Percentiles rank a stretch among this genome's conserved stretches.
These are phyloP conservation scores for Talaromyces sp. DNA, from an alignment of 2,329 filamentous ascomycete species.

Conservation along the genomic window DNA sequence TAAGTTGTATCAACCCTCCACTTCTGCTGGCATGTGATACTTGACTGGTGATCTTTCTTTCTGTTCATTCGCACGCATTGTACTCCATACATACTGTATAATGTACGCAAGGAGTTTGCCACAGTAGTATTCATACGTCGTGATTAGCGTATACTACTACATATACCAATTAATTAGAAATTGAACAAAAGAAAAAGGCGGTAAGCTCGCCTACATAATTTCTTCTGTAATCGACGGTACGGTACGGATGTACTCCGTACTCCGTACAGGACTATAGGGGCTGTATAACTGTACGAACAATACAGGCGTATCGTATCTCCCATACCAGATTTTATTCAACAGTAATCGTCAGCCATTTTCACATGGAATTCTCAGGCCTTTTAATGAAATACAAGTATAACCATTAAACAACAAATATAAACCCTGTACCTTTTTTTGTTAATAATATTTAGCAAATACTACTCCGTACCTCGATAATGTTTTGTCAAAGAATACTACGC, in stretches of 20 bases:
- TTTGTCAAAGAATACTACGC: not conserved
- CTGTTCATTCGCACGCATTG: not conserved
- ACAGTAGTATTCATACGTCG: not conserved
- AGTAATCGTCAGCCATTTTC: not conserved
- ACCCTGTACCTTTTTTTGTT: not conserved
- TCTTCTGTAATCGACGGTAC: too few relatives aligned
- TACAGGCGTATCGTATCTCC: not conserved
- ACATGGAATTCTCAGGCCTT: not conserved
- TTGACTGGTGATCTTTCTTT: not conserved
- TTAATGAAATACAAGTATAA: not conserved
- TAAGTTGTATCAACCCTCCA: too few relatives aligned
- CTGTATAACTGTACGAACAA: not conserved
- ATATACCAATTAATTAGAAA: too few relatives aligned
- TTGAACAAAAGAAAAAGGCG: not conserved
- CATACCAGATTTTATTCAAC: too few relatives aligned
- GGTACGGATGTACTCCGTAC: too few relatives aligned
- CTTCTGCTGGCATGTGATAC: not conserved
- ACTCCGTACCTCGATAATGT: not conserved
- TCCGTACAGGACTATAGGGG: too few relatives aligned
- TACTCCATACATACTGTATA: too few relatives aligned
- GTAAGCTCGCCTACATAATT: not conserved
- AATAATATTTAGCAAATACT: too few relatives aligned
- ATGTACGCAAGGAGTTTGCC: not conserved
- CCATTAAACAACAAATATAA: not conserved
- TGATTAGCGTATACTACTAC: not conserved